Evolutionary conservation across 768 basidiomycete genomes (phyloP).

Genomic region (Rhodotorula graminis): DNA sequence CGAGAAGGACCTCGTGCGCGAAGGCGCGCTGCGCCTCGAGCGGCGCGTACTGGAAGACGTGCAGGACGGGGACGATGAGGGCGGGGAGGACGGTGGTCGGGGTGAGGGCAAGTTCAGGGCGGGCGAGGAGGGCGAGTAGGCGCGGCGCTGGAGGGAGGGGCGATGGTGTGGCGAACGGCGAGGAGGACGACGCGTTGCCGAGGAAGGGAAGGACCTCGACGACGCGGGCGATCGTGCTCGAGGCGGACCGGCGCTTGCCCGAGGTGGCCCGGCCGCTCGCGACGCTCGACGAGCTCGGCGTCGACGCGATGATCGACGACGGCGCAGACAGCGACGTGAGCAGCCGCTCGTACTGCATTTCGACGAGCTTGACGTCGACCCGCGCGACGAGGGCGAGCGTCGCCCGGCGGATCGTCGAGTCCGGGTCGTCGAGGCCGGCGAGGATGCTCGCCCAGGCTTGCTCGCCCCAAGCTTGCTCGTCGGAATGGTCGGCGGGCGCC

Average conservation of each 20-base stretch:
- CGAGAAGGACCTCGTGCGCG: not conserved
- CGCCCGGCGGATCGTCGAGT: not conserved
- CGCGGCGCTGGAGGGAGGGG: not conserved
- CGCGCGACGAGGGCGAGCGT: not conserved
- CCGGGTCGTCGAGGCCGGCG: not conserved
- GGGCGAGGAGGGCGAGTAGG: not conserved
- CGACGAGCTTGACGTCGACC: conserved; percentile 5
- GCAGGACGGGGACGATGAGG: conserved; percentile 6
- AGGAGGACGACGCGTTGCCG: not conserved
- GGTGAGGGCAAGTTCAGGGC: not conserved
- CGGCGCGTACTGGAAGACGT: conserved; percentile 2
- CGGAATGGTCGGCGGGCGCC: too few species aligned
- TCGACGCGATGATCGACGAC: too few species aligned
- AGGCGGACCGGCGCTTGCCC: too few species aligned
- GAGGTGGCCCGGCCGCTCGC: not conserved
- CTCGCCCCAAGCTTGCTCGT: not conserved
- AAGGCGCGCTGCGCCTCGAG: not conserved
- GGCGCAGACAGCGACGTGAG: not conserved
- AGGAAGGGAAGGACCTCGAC: conserved; percentile 11
- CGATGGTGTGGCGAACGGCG: not conserved
- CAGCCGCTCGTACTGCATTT: conserved; percentile 8
- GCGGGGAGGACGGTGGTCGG: not conserved
- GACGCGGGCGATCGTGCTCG: not conserved
- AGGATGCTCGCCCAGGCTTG: not conserved
- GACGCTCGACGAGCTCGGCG: not conserved